Base-by-base conservation (phyloP, 306 rosid genomes). In the Amphicarpaea edgeworthii region DNA sequence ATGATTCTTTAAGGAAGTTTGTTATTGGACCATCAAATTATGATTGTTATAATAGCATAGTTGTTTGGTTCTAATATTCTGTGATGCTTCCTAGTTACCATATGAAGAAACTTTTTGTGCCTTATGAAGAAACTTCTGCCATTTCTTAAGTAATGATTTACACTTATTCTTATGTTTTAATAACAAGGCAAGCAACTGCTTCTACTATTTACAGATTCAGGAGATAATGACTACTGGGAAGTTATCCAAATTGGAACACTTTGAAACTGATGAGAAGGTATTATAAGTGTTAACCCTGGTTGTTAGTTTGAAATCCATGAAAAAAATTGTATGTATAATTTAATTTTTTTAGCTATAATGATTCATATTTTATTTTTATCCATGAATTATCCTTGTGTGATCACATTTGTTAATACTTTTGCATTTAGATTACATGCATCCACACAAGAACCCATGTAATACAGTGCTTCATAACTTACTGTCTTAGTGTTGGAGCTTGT, bases 251-350 rank as follows among this genome's bases (percentile, higher is more conserved):
- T 78, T 95, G 88, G 96, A 92, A 75, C 92, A 92, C 85, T 95
- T 92, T 47, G 93, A 90, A 86, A 85, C 85, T 19, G 96, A 95
- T 79, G 96, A 95, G 79, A 95, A 95, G 96, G 97, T 94, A 89
- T 72, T 81, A 5, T 37, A 59, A 57, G 83, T 75, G 42, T 72
- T 73, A 26, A 12, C 47, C 53, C 38, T 50, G 45, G 16, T 68
- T 46, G 16, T 68, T 46, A 50, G 17, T 79, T 45, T 42, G 82
- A 60, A 62, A 68, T 69, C 69, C 43, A n/a, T 20, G 21, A 74
- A 40, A 14, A 34, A 67, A 26, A 4, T 66, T 65, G 8, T 78
- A 28, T 49, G 30, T 70, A 68, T 59, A 53, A 57, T 72, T 12
- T 17, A 5, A 0, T n/a, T 12, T 60, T 60, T 72, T 60, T 66